Evolutionary conservation across 1,284 basidiomycete species (phyloP).

Genomic region (Sanguinoderma infundibulare): DNA sequence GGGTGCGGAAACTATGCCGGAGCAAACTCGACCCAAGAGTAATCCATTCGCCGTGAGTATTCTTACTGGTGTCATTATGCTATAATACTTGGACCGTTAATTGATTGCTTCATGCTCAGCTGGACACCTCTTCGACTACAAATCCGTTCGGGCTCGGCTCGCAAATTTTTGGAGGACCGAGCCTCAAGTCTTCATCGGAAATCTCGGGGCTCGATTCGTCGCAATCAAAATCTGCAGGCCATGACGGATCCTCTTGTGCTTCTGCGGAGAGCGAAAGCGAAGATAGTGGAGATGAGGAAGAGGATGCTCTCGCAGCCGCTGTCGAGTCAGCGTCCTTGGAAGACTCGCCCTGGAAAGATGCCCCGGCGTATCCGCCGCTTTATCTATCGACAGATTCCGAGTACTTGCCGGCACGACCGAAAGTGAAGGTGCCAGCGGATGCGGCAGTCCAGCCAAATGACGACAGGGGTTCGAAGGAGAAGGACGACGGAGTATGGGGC

Average conservation of each 20-base stretch:
- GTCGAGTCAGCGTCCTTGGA: constrained; percentile 56
- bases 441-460: constrained; percentile 47
- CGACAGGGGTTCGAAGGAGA: constrained; percentile 46
- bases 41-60: constrained; percentile 75
- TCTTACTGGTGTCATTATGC: not conserved
- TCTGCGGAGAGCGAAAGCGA: constrained; percentile 24
- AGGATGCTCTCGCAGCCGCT: constrained; percentile 55
- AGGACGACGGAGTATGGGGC: constrained; percentile 49
- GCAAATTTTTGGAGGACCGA: constrained; percentile 59
- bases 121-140: constrained; percentile 31
- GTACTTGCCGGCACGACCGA: constrained; percentile 62
- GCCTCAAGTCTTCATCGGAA: constrained; percentile 16
- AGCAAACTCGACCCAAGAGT: constrained; percentile 39
- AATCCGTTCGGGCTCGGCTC: constrained; percentile 59
- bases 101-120: constrained; percentile 11
- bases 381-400: constrained; percentile 77
- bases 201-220: constrained; percentile 15
- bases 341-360: constrained; percentile 66
- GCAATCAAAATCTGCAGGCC: constrained; percentile 16
- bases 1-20: constrained; percentile 35
- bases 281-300: constrained; percentile 41
- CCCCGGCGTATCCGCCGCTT: constrained; percentile 66
- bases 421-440: constrained; percentile 48
- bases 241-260: constrained; percentile 7
- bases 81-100: not conserved